Evolutionary conservation across 106 monocot genomes (phyloP), one percentile per base, ranked within the genome.

Genomic region (Triglochin maritima): DNA sequence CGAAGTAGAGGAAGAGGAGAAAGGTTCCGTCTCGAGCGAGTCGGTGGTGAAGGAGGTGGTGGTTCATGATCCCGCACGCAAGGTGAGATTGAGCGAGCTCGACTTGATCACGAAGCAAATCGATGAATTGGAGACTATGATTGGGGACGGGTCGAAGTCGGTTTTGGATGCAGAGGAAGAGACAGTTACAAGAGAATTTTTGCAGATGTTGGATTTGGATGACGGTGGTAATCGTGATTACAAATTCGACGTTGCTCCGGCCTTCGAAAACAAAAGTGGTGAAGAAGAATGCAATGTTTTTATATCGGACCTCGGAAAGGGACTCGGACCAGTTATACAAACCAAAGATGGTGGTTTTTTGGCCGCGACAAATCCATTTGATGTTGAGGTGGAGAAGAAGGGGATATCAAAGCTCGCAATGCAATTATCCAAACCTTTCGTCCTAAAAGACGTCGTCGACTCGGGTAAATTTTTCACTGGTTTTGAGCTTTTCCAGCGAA

Each of bases 321-420:
- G 90, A 0, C 56, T 95, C 11, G 90, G 95, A 1, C 69, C 90
- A 3, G 72, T 95, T 3, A 85, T 95, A 11, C 87, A 80, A 66
- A 95, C 95, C 3, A 79, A 84, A 67, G 95, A 95, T 42, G 95
- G 95, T 49, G 95, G 95, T 9, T 95, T 80, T 79, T 75, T 95
- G 13, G 78, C 76, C 2, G 67, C 95, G 46, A 76, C 71, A 58
- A 95, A 95, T 70, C 90, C 95, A 3, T 83, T 83, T 54, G 75
- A 90, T 46, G 60, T 64, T 0, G 69, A 78, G 47, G 77, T 87
- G 8, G 41, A 11, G 45, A 74, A 71, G 56, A 81, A 71, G 29
- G 87, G 79, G 12, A 54, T 61, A 0, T 87, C 90, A 2, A 90
- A 90, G 67, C 83, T 95, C 16, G 81, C 90, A 17, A 90, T 95